These are phyloP conservation scores for Dactylella cylindrospora DNA, from an alignment of 2,329 filamentous ascomycete genomes.

Conservation along the genomic window DNA sequence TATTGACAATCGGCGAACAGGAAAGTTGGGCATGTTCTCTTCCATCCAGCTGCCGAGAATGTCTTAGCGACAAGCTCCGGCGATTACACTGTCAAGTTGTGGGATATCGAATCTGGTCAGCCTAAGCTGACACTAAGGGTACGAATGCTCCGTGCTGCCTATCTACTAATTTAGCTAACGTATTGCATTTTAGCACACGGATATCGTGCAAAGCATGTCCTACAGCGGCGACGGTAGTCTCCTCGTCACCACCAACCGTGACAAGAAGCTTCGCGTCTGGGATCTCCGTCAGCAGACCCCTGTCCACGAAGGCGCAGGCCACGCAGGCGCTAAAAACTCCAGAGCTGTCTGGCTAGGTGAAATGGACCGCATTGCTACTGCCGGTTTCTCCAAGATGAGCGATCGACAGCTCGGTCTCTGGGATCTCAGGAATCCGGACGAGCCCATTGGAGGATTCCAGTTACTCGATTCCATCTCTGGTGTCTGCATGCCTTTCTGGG, in stretches of 20 bases:
- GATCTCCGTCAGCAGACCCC: constrained; percentile 91
- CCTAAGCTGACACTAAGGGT: constrained; percentile 68
- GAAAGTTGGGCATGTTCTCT: constrained; percentile 96
- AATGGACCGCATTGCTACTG: constrained; percentile 83
- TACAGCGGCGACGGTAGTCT: constrained; percentile 89
- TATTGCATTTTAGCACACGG: constrained; percentile 70
- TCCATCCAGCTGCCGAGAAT: constrained; percentile 94
- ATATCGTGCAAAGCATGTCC: constrained; percentile 91
- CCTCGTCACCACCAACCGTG: constrained; percentile 87
- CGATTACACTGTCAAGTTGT: constrained; percentile 91
- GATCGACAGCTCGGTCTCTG: constrained; percentile 93
- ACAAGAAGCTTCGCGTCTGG: constrained; percentile 98
- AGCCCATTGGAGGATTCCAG: constrained; percentile 86
- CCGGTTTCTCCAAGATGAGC: constrained; percentile 97
- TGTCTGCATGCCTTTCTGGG: constrained; percentile 99
- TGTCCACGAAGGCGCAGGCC: constrained; percentile 79
- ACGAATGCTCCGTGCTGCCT: neutral
- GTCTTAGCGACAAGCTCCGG: constrained; percentile 93
- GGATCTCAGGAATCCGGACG: constrained; percentile 77
- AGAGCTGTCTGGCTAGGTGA: constrained; percentile 96
- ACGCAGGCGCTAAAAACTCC: constrained; percentile 95
- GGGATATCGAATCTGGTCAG: constrained; percentile 83
- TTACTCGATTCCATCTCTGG: constrained; percentile 93
- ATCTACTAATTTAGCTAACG: neutral
- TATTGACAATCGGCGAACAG: constrained; percentile 56